Base-by-base conservation (phyloP, 495 filamentous ascomycete genomes). In the Daldinia bambusicola region DNA sequence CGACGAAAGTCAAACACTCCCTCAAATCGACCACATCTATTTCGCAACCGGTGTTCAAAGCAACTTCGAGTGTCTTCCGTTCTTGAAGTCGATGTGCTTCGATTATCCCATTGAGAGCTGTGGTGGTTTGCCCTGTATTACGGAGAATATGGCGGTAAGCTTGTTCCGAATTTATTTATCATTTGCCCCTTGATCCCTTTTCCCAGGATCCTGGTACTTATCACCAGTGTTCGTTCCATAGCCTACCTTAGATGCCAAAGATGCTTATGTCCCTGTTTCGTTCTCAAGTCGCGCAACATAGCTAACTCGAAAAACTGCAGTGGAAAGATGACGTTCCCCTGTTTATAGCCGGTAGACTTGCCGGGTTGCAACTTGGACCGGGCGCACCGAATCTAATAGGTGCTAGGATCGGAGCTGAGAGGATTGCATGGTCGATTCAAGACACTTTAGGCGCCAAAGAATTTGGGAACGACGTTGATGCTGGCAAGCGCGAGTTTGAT, bases 311-410 rank as follows among this genome's bases (percentile, higher is more conserved):
- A 18, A 14, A 20, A 16, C 78, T 88, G 13, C 84, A 86, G 82
- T 91, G 88, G 89, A 77, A 79, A 55, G 72, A 85, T 4, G 86
- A 85, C 56, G 84, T 90, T 5, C 89, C 88, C 4, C 74, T 90
- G 6, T 90, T 90, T 69, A 73, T 89, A 60, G 86, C 88, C 0
- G 89, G 88, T 14, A 79, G 86, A 62, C 78, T 90, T 62, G 88
- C 85, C 0, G 84, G 80, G 6, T 70, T 91, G 43, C 80, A 87
- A 32, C 77, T 90, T 6, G 89, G 89, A 2, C 89, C 88, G 34
- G 86, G 83, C 12, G 88, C 87, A 1, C 84, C 83, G 14, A 90
- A 90, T 76, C 79, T 91, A 3, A 88, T 88, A 59, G 89, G 89
- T 5, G 87, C 88, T n/a, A 84, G 87, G 59, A 73, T 86, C 43